These are phyloP conservation scores for Stentor roeselii DNA, from an alignment of 73 alveolate species.

Conservation along the genomic window DNA sequence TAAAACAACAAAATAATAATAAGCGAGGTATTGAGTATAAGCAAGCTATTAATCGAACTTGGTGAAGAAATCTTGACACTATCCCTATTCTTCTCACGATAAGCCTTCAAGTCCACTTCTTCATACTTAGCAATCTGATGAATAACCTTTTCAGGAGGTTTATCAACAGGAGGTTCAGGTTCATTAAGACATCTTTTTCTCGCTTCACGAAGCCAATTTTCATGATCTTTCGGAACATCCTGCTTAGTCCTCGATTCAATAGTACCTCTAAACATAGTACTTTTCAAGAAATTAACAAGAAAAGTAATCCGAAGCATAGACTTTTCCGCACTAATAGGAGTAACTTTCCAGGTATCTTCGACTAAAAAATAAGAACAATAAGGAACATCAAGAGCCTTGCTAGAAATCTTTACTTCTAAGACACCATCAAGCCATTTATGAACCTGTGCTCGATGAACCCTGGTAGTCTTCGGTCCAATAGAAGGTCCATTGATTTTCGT, in stretches of 20 bases:
- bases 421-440: conserved; percentile 10
- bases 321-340: neutral
- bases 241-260: conserved; percentile 14
- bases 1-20: neutral
- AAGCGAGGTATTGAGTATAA: neutral
- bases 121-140: conserved; percentile 22
- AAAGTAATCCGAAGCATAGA: neutral
- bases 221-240: conserved; percentile 10
- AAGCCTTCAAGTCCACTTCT: conserved; percentile 18
- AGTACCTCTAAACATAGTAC: conserved; percentile 24
- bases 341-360: conserved; percentile 18
- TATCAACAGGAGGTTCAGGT: neutral
- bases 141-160: neutral
- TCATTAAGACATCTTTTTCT: conserved; percentile 1
- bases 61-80: neutral
- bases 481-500: conserved; percentile 27
- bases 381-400: conserved; percentile 30
- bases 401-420: neutral
- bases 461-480: conserved; percentile 23
- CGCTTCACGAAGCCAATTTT: neutral
- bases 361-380: conserved; percentile 20
- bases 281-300: conserved; percentile 6
- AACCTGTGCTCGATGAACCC: conserved; percentile 10
- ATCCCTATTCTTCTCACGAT: neutral
- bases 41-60: neutral